phyloP scores from a whole-genome alignment of 2,329 filamentous ascomycete genomes.

The Simplicillium sp. region DNA sequence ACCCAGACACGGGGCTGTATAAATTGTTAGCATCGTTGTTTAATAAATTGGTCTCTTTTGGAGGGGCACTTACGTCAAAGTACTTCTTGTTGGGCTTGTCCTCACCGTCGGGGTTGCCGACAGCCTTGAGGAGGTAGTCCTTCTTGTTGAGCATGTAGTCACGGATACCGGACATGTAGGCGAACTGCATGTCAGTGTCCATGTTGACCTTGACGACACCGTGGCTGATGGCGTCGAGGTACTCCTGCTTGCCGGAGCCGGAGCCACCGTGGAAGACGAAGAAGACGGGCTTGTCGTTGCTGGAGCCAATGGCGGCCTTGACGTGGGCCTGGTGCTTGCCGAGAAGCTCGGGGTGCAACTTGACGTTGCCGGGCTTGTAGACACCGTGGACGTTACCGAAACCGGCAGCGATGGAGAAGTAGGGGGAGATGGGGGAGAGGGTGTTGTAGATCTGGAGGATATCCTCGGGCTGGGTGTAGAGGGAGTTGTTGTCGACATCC shows the following conservation, averaged over 20 bases:
- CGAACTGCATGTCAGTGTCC: slow-evolving; percentile 95
- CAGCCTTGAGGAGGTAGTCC: slow-evolving; percentile 77
- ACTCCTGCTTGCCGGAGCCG: slow-evolving; percentile 85
- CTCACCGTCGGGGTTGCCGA: slow-evolving; percentile 90
- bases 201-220: slow-evolving; percentile 99
- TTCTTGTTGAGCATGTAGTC: slow-evolving; percentile 94
- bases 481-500: slow-evolving; percentile 88
- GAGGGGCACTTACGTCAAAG: slow-evolving; percentile 45
- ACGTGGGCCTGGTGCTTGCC: slow-evolving; percentile 93
- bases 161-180: slow-evolving; percentile 84
- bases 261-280: slow-evolving; percentile 99
- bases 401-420: slow-evolving; percentile 96
- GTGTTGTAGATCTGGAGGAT: slow-evolving; percentile 87
- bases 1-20: slow-evolving; percentile 82
- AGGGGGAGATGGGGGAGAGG: slow-evolving; percentile 76
- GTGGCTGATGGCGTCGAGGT: slow-evolving; percentile 75
- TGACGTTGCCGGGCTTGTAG: slow-evolving; percentile 97
- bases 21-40: slow-evolving; percentile 5
- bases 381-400: slow-evolving; percentile 99
- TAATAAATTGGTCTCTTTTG: background rate
- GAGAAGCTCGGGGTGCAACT: slow-evolving; percentile 91
- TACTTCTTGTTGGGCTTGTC: slow-evolving; percentile 99
- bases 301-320: slow-evolving; percentile 63
- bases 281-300: slow-evolving; percentile 87
- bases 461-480: slow-evolving; percentile 97